A percentile compares a stretch with the other conserved stretches of the same genome.
Conservation (phyloP, 768 basidiomycete genomes). For the Panellus pusillus region DNA sequence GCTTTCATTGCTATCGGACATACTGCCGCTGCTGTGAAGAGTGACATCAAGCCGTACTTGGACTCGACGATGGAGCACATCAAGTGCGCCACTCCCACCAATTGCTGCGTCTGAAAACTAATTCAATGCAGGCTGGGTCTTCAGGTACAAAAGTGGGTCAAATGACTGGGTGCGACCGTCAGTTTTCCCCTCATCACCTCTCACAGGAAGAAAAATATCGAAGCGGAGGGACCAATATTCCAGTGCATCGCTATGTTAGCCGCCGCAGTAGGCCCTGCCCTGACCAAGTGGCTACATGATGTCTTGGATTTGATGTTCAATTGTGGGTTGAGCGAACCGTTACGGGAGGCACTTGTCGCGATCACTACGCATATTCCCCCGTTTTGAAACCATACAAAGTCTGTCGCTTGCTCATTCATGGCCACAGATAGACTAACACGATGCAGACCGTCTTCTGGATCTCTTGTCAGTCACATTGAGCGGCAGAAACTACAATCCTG, state of each 20-base stretch:
- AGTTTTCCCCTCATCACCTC: neutral
- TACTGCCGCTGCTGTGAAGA: slow-evolving; percentile 85
- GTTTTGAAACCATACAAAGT: slow-evolving; percentile 90
- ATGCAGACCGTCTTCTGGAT: slow-evolving; percentile 84
- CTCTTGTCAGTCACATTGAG: slow-evolving; percentile 77
- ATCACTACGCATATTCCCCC: slow-evolving; percentile 90
- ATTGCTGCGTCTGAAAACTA: neutral
- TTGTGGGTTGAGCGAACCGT: slow-evolving; percentile 87
- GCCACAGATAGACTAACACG: neutral
- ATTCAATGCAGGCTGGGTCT: slow-evolving; percentile 52
- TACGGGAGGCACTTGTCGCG: slow-evolving; percentile 79
- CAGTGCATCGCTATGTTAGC: slow-evolving; percentile 98
- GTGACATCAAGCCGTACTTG: slow-evolving; percentile 95
- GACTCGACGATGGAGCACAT: slow-evolving; percentile 89
- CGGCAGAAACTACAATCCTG: slow-evolving; percentile 82
- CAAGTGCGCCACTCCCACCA: slow-evolving; percentile 39
- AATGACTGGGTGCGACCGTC: slow-evolving; percentile 4
- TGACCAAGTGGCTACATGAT: slow-evolving; percentile 95
- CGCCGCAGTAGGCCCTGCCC: slow-evolving; percentile 89
- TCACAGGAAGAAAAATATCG: slow-evolving; percentile 80
- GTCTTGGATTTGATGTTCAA: slow-evolving; percentile 96
- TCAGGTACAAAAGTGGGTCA: slow-evolving; percentile 72
- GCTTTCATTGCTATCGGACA: slow-evolving; percentile 97
- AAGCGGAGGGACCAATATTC: slow-evolving; percentile 93
- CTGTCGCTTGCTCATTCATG: slow-evolving; percentile 4